Evolutionary conservation across 1,139 yeast species (phyloP), one percentile per base, ranked within the genome.

Genomic region (Scheffersomyces stambukii): DNA sequence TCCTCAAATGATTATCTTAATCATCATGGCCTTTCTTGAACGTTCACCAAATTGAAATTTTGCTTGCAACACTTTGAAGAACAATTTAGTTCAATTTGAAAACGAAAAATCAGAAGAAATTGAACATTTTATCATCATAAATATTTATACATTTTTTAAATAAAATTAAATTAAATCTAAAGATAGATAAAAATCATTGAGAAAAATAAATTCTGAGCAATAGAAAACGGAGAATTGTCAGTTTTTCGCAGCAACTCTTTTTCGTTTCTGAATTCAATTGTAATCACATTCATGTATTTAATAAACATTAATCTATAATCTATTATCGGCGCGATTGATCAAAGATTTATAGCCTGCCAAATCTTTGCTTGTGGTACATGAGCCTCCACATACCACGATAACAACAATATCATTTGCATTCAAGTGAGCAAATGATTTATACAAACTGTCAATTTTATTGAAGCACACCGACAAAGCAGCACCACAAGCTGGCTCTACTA

Each of bases 401-500:
- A 79, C 68, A 1, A 79, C 60, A 4, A 70, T 64, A 33, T 77
- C 82, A 24, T 74, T 73, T 2, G 53, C 32, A 1, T 43, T 33
- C 31, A 74, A 51, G 15, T 59, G 45, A 1, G 54, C 55, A 23
- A 64, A 50, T 17, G 50, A 44, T 8, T 48, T 42, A 23, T 50
- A 49, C 13, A 74, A 41, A 14, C 64, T 41, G 6, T 58, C 57
- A 6, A 52, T 44, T 22, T 51, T 52, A 27, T 66, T 53, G 45
- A 74, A 74, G 2, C 70, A 63, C 6, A 72, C 55, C 11, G 79
- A 71, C 17, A 81, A 43, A 0, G 86, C 70, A 2, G 85, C 88
- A 8, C 86, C 88, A 57, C 89, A 81, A 1, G 89, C 86, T 0
- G 88, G 86, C 46, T 81, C 89, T 0, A 77, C 75, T 6, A 77